Conservation (phyloP, 2,329 filamentous ascomycete species). For the Mycosphaerella sp. region DNA sequence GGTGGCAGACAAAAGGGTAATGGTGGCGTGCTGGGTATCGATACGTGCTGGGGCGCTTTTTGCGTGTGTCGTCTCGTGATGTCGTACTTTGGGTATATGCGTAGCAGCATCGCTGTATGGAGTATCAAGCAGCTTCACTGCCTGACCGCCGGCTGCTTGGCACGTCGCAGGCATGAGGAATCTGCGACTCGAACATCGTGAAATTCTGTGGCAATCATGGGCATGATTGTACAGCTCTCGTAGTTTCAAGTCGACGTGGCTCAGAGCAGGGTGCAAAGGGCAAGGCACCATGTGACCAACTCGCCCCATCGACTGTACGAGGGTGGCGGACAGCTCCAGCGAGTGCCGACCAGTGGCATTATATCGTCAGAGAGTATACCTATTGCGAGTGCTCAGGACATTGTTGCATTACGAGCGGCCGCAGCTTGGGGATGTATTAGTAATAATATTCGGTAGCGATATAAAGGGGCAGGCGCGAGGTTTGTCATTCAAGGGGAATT, state of each 20-base stretch:
- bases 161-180: neutral
- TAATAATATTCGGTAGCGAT: neutral
- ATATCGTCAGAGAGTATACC: neutral
- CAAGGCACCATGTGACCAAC: no score
- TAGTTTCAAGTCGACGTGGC: no score
- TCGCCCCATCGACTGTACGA: no score
- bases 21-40: slow-evolving; percentile 8
- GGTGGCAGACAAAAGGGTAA: slow-evolving; percentile 9
- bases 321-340: no score
- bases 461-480: neutral
- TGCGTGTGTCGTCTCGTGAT: slow-evolving; percentile 9
- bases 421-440: slow-evolving; percentile 8
- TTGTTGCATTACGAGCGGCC: slow-evolving; percentile 11
- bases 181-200: neutral
- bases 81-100: slow-evolving; percentile 6
- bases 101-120: neutral
- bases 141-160: neutral
- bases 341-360: neutral
- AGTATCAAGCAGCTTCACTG: neutral
- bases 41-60: slow-evolving; percentile 4
- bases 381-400: slow-evolving; percentile 7
- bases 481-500: neutral
- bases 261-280: no score
- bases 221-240: no score
- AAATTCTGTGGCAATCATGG: no score